phyloP scores from a whole-genome alignment of 345 rosid genomes.

The Arabidopsis suecica region DNA sequence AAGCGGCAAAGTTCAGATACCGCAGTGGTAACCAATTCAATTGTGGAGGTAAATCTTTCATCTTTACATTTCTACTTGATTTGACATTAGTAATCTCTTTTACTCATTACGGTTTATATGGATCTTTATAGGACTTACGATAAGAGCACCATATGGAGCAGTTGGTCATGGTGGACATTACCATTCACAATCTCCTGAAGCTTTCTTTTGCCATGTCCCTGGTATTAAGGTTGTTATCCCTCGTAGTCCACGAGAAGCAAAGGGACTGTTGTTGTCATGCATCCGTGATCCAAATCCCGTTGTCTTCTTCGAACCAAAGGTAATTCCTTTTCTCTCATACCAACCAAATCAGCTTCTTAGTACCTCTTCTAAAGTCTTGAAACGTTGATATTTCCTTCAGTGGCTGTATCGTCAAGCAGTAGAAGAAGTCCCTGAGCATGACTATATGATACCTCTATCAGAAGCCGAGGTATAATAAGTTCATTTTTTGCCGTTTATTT shows the following conservation, averaged over 20 bases:
- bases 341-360: conserved; percentile 16
- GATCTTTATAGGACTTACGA: conserved; percentile 69
- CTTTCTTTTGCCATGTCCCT: conserved; percentile 96
- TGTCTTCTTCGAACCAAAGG: conserved; percentile 95
- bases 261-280: conserved; percentile 77
- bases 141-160: conserved; percentile 86
- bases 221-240: conserved; percentile 98
- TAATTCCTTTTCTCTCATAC: conserved; percentile 31
- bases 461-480: conserved; percentile 72
- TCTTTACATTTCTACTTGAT: conserved; percentile 7
- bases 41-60: conserved; percentile 69
- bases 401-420: conserved; percentile 91
- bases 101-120: conserved; percentile 19
- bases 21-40: conserved; percentile 91
- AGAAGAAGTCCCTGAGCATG: conserved; percentile 88
- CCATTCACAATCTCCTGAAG: conserved; percentile 95
- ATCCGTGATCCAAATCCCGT: conserved; percentile 88
- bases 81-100: conserved; percentile 8
- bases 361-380: neutral
- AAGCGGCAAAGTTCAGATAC: conserved; percentile 96
- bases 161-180: conserved; percentile 97
- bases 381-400: conserved; percentile 44
- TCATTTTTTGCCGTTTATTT: neutral
- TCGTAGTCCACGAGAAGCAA: conserved; percentile 84
- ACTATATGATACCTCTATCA: conserved; percentile 87